Evolutionary conservation across 768 basidiomycete genomes (phyloP), one percentile per base, ranked within the genome.

Genomic region (Tulasnella sp.): DNA sequence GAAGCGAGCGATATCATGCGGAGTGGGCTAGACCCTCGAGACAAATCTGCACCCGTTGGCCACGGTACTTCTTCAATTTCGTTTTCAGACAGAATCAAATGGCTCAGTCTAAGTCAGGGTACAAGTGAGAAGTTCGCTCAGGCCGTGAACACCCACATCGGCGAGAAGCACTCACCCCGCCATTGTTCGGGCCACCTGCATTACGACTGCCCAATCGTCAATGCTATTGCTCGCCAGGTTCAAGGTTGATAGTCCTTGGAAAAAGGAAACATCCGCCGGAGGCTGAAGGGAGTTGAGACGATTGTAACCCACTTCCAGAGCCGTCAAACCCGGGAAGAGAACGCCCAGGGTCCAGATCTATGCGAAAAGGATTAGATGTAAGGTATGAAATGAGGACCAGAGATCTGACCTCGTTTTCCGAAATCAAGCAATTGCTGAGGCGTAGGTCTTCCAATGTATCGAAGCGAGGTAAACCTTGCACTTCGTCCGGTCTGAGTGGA

Each of bases 221-320:
- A 72, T 72, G 35, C 29, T 39, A 40, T 72, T 72, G 17, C 62
- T 66, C 1, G 34, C 71, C 62, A 72, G 32, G 39, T 72, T 72
- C 34, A 72, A 35, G 34, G 37, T 42, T 11, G 32, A 29, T n/a
- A 72, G 62, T 40, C 32, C 29, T 26, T 22, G 17, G 26, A 70
- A 70, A 35, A 63, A 29, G 71, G 22, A 40, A 17, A 3, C 59
- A 16, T n/a, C 37, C 36, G 62, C 35, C 14, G 71, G 69, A n/a
- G 42, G 36, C 17, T 52, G 6, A 8, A 70, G 69, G 69, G 69
- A 70, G 35, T 77, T 75, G 63, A 94, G 80, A 12, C 80, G 76
- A 77, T 94, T 94, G 80, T 89, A 86, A 12, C 90, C 92, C 75
- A 90, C 78, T 80, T 94, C 90, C 16, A 92, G 81, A 3, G 74